Evolutionary conservation across 2,329 filamentous ascomycete species (phyloP), one percentile per base, ranked within the genome.

Genomic region (Colletotrichum destructivum): DNA sequence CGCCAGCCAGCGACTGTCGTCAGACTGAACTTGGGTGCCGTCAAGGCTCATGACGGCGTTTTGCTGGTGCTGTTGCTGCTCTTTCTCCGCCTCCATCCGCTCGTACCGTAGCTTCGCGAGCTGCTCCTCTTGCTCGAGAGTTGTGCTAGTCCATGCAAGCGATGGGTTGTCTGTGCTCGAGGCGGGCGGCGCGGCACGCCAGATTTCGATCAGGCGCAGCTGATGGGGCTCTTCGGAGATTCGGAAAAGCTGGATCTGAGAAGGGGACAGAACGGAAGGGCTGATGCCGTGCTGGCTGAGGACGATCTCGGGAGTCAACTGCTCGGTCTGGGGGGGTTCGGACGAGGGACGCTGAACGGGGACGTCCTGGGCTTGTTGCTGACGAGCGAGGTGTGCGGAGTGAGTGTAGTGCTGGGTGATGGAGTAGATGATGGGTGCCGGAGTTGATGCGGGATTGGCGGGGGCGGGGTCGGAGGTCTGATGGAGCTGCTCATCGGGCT

Each of bases 341-440:
- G 86, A 90, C 26, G 86, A 86, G 23, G 83, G 85, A 62, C 85
- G 82, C 70, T 83, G 82, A 26, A 62, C 38, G 2, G 60, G 46
- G 2, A 81, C 77, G 38, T 85, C 81, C 40, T 76, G 73, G 79
- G 76, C 71, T 68, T 76, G 73, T 23, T 82, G 80, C 65, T 86
- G 84, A 23, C 82, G 81, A 59, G 79, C 85, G 73, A 91, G 79
- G 79, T 97, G 94, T 55, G 92, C 86, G 11, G 94, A 94, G 79
- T 95, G 94, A 74, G 92, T 92, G 81, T 97, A 97, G 81, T 97
- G 94, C 78, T 94, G 92, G 12, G 93, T 93, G 75, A 93, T 90
- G 70, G 88, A 91, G 83, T 96, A 97, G 73, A 88, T 86, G 74
- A 94, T 91, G 59, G 82, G 84, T 68, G 78, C 81, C 23, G 75